Evolutionary conservation across 306 rosid species (phyloP).

Genomic region (Cicer chorassanicum): DNA sequence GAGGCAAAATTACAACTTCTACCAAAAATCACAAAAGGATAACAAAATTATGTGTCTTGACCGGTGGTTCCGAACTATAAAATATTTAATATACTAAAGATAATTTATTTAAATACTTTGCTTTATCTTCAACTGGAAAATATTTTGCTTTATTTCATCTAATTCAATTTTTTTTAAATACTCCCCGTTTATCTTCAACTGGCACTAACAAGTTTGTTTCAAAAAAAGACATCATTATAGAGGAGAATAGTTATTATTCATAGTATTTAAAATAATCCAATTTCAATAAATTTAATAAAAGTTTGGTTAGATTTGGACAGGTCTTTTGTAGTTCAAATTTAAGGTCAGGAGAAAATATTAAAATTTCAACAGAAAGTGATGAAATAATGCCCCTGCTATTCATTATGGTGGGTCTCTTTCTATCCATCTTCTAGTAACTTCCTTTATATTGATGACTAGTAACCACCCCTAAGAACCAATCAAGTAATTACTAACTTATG

Average conservation of each 20-base stretch:
- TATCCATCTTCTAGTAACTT: neutral
- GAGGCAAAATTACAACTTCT: too few species aligned
- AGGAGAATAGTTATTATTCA: neutral
- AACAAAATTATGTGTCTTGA: neutral
- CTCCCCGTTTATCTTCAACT: too few species aligned
- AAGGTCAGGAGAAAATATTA: neutral
- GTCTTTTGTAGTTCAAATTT: neutral
- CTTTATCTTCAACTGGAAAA: too few species aligned
- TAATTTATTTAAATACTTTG: too few species aligned
- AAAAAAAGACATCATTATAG: neutral
- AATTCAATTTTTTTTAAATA: too few species aligned
- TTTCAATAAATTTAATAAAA: neutral
- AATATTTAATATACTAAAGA: too few species aligned
- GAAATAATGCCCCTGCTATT: slow-evolving; percentile 9
- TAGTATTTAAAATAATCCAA: neutral
- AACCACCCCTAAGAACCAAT: neutral
- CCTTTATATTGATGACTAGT: neutral
- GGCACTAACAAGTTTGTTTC: too few species aligned
- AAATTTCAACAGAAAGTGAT: neutral
- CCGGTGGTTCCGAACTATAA: neutral
- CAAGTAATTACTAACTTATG: neutral
- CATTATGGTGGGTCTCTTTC: slow-evolving; percentile 3
- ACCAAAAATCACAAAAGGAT: neutral
- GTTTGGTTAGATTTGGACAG: neutral
- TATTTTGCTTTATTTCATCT: too few species aligned